Conservation (phyloP, 129 eudicot genomes). For the Solidago caesia region DNA sequence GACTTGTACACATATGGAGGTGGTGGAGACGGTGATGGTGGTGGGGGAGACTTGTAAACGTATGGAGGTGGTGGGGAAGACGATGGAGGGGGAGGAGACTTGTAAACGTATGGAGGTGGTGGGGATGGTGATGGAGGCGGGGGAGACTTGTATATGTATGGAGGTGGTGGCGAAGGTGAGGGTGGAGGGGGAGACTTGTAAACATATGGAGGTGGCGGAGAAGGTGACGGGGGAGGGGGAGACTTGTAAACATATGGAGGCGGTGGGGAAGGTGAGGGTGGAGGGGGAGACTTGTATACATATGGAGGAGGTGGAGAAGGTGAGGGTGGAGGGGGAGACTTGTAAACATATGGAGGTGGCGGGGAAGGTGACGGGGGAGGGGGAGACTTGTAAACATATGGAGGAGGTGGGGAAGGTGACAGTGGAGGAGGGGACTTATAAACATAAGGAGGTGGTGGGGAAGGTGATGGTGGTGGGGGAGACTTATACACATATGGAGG, state of each 20-base stretch:
- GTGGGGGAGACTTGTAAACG: background rate
- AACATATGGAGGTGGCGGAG: conserved; percentile 13
- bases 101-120: conserved; percentile 22
- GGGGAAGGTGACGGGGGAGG: background rate
- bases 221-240: conserved; percentile 12
- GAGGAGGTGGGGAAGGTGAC: background rate
- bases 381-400: conserved; percentile 2
- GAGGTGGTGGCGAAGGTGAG: conserved; percentile 16
- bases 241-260: conserved; percentile 20
- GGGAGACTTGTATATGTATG: conserved; percentile 7
- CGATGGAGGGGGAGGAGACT: conserved; percentile 21
- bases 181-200: conserved; percentile 25
- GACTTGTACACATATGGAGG: conserved; percentile 6
- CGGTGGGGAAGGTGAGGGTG: conserved; percentile 7
- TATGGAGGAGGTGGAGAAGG: conserved; percentile 18
- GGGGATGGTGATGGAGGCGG: conserved; percentile 11
- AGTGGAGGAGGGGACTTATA: conserved; percentile 2
- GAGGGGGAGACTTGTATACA: conserved; percentile 5
- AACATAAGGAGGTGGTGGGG: conserved; percentile 6
- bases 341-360: conserved; percentile 19
- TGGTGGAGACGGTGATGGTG: background rate
- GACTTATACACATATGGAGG: conserved; percentile 7
- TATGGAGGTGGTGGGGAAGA: conserved; percentile 14
- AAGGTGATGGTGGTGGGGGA: background rate
- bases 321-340: conserved; percentile 17